Base-by-base conservation (phyloP, 805 yeast genomes). In the Barnettozyma sp. region DNA sequence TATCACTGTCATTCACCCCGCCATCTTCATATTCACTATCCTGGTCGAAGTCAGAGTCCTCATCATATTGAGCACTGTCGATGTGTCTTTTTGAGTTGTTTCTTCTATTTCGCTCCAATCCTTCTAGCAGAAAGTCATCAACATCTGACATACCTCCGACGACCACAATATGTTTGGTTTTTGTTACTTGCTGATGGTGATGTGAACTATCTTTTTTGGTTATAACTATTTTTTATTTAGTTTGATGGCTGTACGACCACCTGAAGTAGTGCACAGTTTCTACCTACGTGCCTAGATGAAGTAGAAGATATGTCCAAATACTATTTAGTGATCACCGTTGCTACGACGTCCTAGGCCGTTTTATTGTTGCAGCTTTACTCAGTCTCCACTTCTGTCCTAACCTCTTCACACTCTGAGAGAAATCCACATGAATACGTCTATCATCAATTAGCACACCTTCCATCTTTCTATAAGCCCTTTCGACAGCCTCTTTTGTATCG, bases 391-490 rank as follows among this genome's bases (percentile, higher is more conserved):
- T 36, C 13, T 43, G 42, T 11, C 51, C 44, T 27, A 60, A 26
- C 30, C 45, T 50, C 10, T 58, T 41, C 9, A 68, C 66, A 52
- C 77, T 68, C 50, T 79, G 87, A 40, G 79, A 70, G 60, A 79
- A 79, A 52, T 79, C 86, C 28, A 79, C 82, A 40, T 74, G 74
- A 16, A 80, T 70, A 36, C 81, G 61, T 27, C 70, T 52, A 38
- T 79, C 86, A 50, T 79, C 87, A 25, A 79, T 75, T 30, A 78
- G 48, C 4, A 73, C 79, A 12, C 70, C 71, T 26, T 76, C 74
- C 76, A 79, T 72, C 48, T 72, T 73, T 37, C 62, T 54, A 49
- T 76, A 79, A 0, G 86, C 86, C n/a, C 48, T 43, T 42, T 80
- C 85, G 33, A 82, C 78, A 24, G 66, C 64, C 26, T 60, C 56